Evolutionary conservation across 1,284 basidiomycete species (phyloP), one percentile per base, ranked within the genome.

Genomic region (Ceratobasidium sp.): DNA sequence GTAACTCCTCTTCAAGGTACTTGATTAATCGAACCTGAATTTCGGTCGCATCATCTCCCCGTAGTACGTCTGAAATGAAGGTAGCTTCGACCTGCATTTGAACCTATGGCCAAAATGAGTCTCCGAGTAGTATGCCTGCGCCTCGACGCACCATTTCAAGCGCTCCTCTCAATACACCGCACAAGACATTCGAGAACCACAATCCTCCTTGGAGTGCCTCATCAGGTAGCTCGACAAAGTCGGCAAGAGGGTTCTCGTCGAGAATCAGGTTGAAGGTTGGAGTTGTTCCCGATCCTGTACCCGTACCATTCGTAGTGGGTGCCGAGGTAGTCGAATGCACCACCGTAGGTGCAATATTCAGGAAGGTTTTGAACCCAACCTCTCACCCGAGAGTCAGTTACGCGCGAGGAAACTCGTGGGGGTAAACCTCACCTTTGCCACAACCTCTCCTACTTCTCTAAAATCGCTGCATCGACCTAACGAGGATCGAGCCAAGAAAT

Each of bases 311-410:
- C 82, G 80, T 39, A 83, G 76, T 11, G 83, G 77, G 1, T 83
- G 80, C 30, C 78, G 78, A 11, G 82, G 79, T 11, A 68, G 81
- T 75, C 72, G 84, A 82, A 74, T 96, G 93, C 7, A 87, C 85
- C 56, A 98, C 84, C 29, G 80, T 82, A 0, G 97, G 97, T 0
- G 90, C 89, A 73, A 98, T 91, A 77, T 98, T 98, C 67, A 99
- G 81, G 78, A 99, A 99, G 13, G 94, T 90, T 79, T 98, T 98
- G 84, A 99, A 99, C n/a, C 95, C 97, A 73, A 99, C 91, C 92
- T 96, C 74, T 33, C 49, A 39, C 29, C 6, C 27, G 56, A 27
- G 54, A 33, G 1, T 53, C 11, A 46, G 68, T 54, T 19, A 3
- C 8, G 21, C 29, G 23, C 71, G 54, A 46, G 46, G 11, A 41